Evolutionary conservation across 2,329 filamentous ascomycete species (phyloP).

Genomic region (Cordyceps farinosa): DNA sequence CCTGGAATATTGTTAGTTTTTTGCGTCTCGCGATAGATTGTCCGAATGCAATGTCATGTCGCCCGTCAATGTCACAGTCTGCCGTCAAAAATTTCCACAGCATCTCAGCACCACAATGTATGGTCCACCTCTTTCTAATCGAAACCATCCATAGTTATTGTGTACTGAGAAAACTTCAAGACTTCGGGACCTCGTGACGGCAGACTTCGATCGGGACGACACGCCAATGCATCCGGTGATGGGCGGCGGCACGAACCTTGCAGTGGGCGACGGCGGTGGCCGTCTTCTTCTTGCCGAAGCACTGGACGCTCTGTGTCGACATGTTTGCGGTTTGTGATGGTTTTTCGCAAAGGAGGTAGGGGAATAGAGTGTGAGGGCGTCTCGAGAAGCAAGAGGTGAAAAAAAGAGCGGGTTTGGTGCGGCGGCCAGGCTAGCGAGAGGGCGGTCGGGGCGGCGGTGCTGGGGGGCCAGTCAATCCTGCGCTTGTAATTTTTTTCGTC

Average conservation of each 20-base stretch:
- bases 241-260: conserved; percentile 60
- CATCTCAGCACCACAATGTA: background rate
- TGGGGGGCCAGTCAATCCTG: background rate
- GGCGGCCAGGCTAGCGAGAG: background rate
- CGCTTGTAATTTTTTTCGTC: conserved; percentile 1
- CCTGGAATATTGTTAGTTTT: conserved; percentile 34
- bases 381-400: background rate
- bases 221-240: background rate
- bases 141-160: background rate
- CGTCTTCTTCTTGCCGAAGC: conserved; percentile 99
- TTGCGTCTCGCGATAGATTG: background rate
- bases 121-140: background rate
- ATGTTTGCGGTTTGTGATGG: conserved; percentile 38
- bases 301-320: conserved; percentile 83
- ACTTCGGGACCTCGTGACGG: background rate
- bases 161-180: background rate
- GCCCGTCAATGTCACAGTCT: conserved; percentile 1
- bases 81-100: background rate
- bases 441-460: background rate
- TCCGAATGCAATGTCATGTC: background rate
- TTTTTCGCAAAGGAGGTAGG: conserved; percentile 9
- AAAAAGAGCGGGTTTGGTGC: conserved; percentile 20
- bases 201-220: conserved; percentile 9
- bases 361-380: conserved; percentile 11
- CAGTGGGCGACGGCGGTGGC: conserved; percentile 88